Conservation (phyloP, 257 asterid genomes). For the Petunia secreta region DNA sequence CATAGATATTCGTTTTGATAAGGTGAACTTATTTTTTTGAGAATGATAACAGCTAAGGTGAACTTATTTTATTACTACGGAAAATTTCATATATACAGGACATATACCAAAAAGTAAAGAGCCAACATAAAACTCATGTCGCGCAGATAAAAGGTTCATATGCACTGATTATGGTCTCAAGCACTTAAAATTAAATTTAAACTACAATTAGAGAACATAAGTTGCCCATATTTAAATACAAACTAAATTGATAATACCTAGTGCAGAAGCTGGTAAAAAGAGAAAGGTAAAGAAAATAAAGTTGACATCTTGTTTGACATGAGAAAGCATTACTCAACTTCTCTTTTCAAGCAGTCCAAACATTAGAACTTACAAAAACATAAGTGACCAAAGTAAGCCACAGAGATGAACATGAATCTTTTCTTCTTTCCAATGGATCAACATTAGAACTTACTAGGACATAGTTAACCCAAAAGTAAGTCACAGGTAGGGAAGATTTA, state of each 20-base stretch:
- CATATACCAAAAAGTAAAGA: not conserved
- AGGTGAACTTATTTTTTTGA: not conserved
- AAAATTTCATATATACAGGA: too few relatives aligned
- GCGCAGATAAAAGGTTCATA: not conserved
- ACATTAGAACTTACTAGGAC: not conserved
- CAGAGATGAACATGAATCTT: not conserved
- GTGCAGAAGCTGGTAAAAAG: not conserved
- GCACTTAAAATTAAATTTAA: not conserved
- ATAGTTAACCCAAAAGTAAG: constrained; percentile 9
- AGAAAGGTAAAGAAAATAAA: not conserved
- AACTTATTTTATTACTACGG: not conserved
- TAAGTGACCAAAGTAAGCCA: not conserved
- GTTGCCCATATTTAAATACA: not conserved
- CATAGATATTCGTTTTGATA: not conserved
- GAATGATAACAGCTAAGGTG: too few relatives aligned
- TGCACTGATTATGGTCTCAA: not conserved
- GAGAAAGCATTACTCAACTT: not conserved
- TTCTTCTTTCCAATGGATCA: not conserved
- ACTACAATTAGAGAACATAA: not conserved
- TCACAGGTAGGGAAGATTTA: constrained; percentile 35
- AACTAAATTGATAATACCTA: not conserved
- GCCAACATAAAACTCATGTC: constrained; percentile 14
- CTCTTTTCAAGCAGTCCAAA: not conserved
- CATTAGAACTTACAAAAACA: constrained; percentile 1
- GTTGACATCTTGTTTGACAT: constrained; percentile 1